Conservation (phyloP, 2,329 filamentous ascomycete genomes). For the Kalmusia sp. region DNA sequence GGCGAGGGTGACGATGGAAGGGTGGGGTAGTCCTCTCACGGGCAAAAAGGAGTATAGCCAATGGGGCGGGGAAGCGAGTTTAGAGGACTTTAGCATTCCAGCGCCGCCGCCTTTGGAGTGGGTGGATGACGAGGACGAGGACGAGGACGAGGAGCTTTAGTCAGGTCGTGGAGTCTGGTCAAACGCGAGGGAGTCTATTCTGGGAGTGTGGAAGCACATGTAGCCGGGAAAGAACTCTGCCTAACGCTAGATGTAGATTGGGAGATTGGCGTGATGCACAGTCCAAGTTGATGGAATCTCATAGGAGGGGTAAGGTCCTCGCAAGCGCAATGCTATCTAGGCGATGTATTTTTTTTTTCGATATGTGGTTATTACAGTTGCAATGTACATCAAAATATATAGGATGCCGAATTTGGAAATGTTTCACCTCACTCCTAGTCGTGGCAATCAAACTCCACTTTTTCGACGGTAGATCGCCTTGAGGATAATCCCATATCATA, state of each 20-base stretch:
- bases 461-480: too few species aligned
- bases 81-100: constrained; percentile 45
- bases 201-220: too few species aligned
- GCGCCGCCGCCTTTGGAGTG: constrained; percentile 29
- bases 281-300: too few species aligned
- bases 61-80: constrained; percentile 21
- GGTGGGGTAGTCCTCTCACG: constrained; percentile 35
- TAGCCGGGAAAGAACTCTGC: too few species aligned
- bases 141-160: background rate
- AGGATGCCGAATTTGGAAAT: background rate
- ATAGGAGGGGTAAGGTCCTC: too few species aligned
- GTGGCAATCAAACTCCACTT: too few species aligned
- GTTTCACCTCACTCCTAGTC: background rate
- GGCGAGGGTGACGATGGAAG: constrained; percentile 21
- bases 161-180: too few species aligned
- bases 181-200: background rate
- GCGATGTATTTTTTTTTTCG: too few species aligned
- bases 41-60: constrained; percentile 17
- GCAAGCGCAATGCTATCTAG: too few species aligned
- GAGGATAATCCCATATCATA: background rate
- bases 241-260: too few species aligned
- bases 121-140: constrained; percentile 11
- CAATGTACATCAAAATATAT: background rate
- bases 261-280: too few species aligned
- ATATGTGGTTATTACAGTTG: too few species aligned